Evolutionary conservation across 2,329 filamentous ascomycete species (phyloP).

Genomic region (Epichloe gansuensis): DNA sequence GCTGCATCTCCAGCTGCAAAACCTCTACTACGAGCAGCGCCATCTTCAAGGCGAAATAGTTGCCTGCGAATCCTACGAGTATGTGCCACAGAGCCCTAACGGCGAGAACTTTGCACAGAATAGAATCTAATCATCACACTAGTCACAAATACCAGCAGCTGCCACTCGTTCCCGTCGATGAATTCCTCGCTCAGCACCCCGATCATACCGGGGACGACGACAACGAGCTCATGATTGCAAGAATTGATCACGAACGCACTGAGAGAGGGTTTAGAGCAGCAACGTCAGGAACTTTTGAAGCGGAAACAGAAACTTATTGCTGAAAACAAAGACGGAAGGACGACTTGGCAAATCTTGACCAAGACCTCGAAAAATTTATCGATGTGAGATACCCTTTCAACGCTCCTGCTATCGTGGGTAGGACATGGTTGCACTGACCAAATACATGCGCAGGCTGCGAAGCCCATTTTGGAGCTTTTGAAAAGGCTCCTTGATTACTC

Average conservation of each 20-base stretch:
- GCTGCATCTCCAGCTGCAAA: conserved; percentile 85
- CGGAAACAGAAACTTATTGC: conserved; percentile 50
- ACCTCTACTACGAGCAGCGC: conserved; percentile 90
- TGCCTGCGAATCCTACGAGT: conserved; percentile 88
- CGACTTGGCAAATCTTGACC: conserved; percentile 80
- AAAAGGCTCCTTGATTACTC: conserved; percentile 47
- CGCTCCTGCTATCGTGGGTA: neutral
- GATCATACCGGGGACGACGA: conserved; percentile 62
- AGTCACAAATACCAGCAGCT: conserved; percentile 83
- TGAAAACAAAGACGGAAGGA: conserved; percentile 88
- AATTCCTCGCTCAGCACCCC: conserved; percentile 67
- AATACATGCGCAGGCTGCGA: conserved; percentile 51
- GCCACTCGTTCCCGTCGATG: conserved; percentile 69
- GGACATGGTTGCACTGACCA: neutral
- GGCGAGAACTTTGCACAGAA: neutral
- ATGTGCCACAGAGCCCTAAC: conserved; percentile 23
- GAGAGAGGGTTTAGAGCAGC: conserved; percentile 78
- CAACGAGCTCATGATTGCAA: conserved; percentile 73
- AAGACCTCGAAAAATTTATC: conserved; percentile 87
- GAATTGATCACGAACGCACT: conserved; percentile 80
- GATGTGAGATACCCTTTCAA: conserved; percentile 44
- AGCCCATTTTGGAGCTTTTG: conserved; percentile 76
- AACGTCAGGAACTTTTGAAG: conserved; percentile 63
- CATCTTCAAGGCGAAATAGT: conserved; percentile 83
- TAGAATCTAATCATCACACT: neutral